Evolutionary conservation across 768 basidiomycete genomes (phyloP), one percentile per base, ranked within the genome.

Genomic region (Trametes elegans): DNA sequence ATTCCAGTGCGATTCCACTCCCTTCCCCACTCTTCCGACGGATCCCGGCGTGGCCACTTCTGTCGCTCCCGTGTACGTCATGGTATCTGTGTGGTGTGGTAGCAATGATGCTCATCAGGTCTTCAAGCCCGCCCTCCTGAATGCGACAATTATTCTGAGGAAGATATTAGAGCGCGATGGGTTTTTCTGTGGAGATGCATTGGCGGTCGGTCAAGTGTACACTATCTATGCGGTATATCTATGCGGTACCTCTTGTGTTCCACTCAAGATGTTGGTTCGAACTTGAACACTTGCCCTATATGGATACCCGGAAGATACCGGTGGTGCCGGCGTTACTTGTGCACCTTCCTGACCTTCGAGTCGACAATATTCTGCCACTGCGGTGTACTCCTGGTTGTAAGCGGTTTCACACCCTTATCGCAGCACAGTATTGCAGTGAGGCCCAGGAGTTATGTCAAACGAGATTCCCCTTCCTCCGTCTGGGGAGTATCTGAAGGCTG

Each of bases 401-500:
- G n/a, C n/a, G n/a, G n/a, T 16, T 8, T 39, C 21, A 11, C 5
- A 6, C 19, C 5, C 38, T 21, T 5, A 11, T n/a, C 18, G 9
- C n/a, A n/a, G n/a, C n/a, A n/a, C n/a, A n/a, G n/a, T n/a, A n/a
- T n/a, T n/a, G 21, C 21, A 24, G 2, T 11, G 19, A 23, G 38
- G 38, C 9, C 18, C 14, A 10, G 10, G n/a, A 1, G n/a, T 3
- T 5, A 59, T 59, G 57, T 35, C 53, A 4, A 23, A 26, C n/a
- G n/a, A n/a, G 5, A 19, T 53, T 5, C 57, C 57, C 2, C 36
- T 59, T 10, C 81, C 84, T 55, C 68, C 77, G 40, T 71, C 79
- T 47, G 74, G 79, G 19, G 58, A 66, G 31, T 86, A 76, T 63
- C 58, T 87, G 16, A 61, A 74, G 32, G 74, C 79, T 13, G 78